phyloP scores from a whole-genome alignment of 345 rosid genomes.

The Camelina laxa region DNA sequence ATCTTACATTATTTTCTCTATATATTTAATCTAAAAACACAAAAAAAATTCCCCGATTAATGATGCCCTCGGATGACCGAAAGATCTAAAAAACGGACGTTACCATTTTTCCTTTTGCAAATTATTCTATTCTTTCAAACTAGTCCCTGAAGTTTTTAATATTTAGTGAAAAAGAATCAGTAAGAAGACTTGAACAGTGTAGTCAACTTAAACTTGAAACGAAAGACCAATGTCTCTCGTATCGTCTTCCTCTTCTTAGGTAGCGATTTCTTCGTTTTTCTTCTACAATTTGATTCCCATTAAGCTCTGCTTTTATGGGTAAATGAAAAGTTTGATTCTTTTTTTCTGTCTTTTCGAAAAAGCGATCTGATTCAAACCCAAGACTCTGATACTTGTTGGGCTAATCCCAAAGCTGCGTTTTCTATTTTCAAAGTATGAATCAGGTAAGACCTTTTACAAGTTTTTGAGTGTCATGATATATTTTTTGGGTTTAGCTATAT shows the following conservation, averaged over 20 bases:
- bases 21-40: too few relatives aligned
- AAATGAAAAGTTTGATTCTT: not conserved
- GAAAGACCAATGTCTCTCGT: not conserved
- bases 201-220: not conserved
- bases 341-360: not conserved
- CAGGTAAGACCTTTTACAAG: not conserved
- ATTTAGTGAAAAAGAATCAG: not conserved
- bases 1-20: too few relatives aligned
- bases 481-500: not conserved
- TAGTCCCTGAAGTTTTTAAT: too few relatives aligned
- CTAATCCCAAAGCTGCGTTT: not conserved
- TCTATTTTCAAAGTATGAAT: not conserved
- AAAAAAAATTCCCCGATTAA: too few relatives aligned
- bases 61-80: too few relatives aligned
- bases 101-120: too few relatives aligned
- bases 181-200: not conserved
- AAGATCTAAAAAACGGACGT: too few relatives aligned
- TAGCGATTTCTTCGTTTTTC: not conserved
- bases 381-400: not conserved
- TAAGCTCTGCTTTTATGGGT: not conserved
- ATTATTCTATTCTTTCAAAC: too few relatives aligned
- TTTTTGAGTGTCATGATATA: not conserved
- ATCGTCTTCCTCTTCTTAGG: not conserved
- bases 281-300: not conserved
- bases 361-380: not conserved